A percentile compares a stretch with the other conserved stretches of the same genome.
Evolutionary conservation across 306 rosid species (phyloP).

Genomic region (Lathyrus oleraceus): DNA sequence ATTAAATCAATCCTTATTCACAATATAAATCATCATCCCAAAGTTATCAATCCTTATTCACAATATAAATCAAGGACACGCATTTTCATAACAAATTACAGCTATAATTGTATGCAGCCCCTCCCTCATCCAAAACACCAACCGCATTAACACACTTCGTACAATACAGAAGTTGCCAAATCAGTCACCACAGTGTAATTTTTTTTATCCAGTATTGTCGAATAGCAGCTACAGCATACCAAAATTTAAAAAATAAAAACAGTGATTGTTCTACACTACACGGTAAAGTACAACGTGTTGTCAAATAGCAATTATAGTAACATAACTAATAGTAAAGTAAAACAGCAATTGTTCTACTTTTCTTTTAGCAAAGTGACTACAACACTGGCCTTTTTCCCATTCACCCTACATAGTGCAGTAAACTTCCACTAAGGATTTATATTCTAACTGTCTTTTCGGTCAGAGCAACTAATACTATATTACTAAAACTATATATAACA

Average conservation of each 20-base stretch:
- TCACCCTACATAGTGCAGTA: not conserved
- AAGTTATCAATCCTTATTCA: conserved; percentile 8
- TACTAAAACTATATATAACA: not conserved
- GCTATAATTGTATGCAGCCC: not conserved
- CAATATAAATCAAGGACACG: not conserved
- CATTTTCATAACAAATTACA: conserved; percentile 10
- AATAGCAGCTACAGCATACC: not conserved
- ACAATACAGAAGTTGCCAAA: not conserved
- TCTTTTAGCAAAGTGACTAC: not conserved
- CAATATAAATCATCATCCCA: not conserved
- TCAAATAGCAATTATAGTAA: not conserved
- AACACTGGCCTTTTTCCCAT: not conserved
- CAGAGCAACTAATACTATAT: not conserved
- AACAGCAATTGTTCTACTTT: too few species aligned
- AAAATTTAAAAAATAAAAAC: not conserved
- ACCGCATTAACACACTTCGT: conserved; percentile 1
- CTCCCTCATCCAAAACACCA: conserved; percentile 20
- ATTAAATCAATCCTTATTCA: conserved; percentile 5
- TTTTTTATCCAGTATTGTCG: not conserved
- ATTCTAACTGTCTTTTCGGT: not conserved
- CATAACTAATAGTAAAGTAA: too few species aligned
- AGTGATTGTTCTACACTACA: not conserved
- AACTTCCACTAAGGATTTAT: conserved; percentile 3
- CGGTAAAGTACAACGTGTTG: not conserved
- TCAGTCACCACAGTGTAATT: not conserved